Evolutionary conservation across 2,329 filamentous ascomycete genomes (phyloP).

Genomic region (Zelopaecilomyces penicillatus): DNA sequence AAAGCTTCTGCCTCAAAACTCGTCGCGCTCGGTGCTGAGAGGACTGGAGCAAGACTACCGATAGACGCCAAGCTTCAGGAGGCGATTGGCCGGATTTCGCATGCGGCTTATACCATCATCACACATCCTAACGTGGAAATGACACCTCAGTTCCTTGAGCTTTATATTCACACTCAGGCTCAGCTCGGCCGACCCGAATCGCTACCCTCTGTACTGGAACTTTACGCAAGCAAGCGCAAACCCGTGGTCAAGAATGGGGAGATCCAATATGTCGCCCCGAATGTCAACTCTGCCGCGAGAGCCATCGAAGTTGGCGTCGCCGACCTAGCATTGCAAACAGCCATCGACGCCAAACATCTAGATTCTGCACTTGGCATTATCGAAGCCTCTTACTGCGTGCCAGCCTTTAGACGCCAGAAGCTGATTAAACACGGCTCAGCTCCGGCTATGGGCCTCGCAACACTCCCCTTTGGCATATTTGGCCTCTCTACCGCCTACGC

Average conservation of each 20-base stretch:
- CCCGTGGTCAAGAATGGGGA: slow-evolving; percentile 53
- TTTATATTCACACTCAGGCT: slow-evolving; percentile 71
- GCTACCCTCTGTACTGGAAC: slow-evolving; percentile 68
- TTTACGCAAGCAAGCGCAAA: slow-evolving; percentile 77
- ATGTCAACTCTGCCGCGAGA: slow-evolving; percentile 59
- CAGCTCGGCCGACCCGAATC: slow-evolving; percentile 65
- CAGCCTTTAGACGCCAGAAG: slow-evolving; percentile 60
- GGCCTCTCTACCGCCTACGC: slow-evolving; percentile 50
- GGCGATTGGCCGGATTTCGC: slow-evolving; percentile 44
- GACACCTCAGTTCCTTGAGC: slow-evolving; percentile 59
- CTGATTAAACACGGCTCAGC: slow-evolving; percentile 55
- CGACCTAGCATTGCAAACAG: slow-evolving; percentile 65
- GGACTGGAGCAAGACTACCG: slow-evolving; percentile 21
- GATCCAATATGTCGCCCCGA: slow-evolving; percentile 52
- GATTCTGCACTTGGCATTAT: slow-evolving; percentile 69
- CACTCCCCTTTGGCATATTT: slow-evolving; percentile 62
- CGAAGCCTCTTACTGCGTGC: slow-evolving; percentile 57
- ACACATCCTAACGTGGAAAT: slow-evolving; percentile 72
- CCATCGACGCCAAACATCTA: slow-evolving; percentile 72
- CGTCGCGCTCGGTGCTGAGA: slow-evolving; percentile 35
- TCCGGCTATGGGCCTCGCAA: slow-evolving; percentile 47
- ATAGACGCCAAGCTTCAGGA: slow-evolving; percentile 31
- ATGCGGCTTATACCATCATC: slow-evolving; percentile 60
- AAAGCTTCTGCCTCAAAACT: slow-evolving; percentile 46
- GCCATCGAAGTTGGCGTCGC: slow-evolving; percentile 67